A percentile compares a stretch with the other conserved stretches of the same genome.
Evolutionary conservation across 208 protist genomes (phyloP).

Genomic region (Strigomonas galati): DNA sequence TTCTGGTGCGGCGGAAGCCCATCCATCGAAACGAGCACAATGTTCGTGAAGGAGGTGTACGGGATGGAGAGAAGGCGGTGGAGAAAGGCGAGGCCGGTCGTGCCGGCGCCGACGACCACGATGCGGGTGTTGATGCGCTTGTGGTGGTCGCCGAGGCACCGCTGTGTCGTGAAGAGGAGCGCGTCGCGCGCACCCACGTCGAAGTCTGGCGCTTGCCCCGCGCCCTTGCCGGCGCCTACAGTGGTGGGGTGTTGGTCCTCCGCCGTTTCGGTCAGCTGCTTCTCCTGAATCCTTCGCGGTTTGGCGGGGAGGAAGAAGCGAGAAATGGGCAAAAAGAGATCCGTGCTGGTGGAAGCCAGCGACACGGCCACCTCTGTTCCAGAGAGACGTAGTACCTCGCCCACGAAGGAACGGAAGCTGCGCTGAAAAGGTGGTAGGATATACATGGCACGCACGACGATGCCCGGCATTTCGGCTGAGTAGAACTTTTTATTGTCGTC

Average conservation of each 20-base stretch:
- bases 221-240: neutral
- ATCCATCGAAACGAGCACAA: constrained; percentile 85
- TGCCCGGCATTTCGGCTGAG: constrained; percentile 35
- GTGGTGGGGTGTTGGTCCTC: neutral
- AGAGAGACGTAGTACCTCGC: constrained; percentile 66
- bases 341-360: constrained; percentile 29
- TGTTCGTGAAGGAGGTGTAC: constrained; percentile 82
- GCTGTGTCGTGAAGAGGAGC: constrained; percentile 72
- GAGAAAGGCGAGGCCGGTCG: constrained; percentile 75
- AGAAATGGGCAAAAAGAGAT: constrained; percentile 41
- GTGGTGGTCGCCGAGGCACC: constrained; percentile 74
- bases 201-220: neutral
- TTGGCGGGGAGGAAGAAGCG: constrained; percentile 35
- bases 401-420: constrained; percentile 72
- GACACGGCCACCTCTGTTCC: constrained; percentile 47
- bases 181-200: constrained; percentile 37
- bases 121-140: constrained; percentile 76
- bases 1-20: constrained; percentile 79
- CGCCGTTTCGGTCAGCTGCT: constrained; percentile 8
- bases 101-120: constrained; percentile 80
- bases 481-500: constrained; percentile 40
- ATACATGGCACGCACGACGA: constrained; percentile 72
- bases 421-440: constrained; percentile 55
- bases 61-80: constrained; percentile 72
- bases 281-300: constrained; percentile 75